Evolutionary conservation across 441 rosid species (phyloP).

Genomic region (Erodium chrysanthum): DNA sequence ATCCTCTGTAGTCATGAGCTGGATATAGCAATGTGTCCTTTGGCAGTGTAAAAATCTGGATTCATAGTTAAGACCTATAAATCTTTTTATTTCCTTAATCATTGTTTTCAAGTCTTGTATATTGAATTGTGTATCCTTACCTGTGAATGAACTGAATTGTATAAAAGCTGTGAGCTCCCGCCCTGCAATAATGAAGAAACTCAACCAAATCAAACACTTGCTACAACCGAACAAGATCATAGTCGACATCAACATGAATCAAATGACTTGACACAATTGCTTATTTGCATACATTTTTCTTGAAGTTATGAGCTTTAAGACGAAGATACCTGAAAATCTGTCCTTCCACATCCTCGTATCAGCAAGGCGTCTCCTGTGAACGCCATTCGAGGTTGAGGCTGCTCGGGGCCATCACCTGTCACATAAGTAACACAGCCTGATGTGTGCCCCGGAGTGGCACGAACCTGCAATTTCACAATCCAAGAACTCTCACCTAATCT

Average conservation of each 20-base stretch:
- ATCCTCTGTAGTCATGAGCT: slow-evolving; percentile 86
- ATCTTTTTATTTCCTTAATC: not conserved
- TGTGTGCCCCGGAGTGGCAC: slow-evolving; percentile 93
- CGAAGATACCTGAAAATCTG: slow-evolving; percentile 78
- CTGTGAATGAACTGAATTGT: slow-evolving; percentile 86
- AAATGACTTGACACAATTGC: no score
- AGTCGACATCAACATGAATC: no score
- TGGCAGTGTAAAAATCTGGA: slow-evolving; percentile 73
- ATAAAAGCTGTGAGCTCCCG: slow-evolving; percentile 69
- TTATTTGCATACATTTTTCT: not conserved
- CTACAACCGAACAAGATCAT: no score
- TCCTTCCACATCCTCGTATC: slow-evolving; percentile 92
- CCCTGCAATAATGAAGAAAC: slow-evolving; percentile 54
- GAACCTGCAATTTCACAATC: slow-evolving; percentile 34
- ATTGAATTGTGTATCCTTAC: slow-evolving; percentile 29
- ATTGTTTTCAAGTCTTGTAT: not conserved
- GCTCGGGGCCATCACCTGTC: slow-evolving; percentile 65
- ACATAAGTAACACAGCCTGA: slow-evolving; percentile 86
- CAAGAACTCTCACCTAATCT: not conserved
- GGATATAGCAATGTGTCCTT: slow-evolving; percentile 80
- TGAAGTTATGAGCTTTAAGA: not conserved
- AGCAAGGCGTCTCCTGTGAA: slow-evolving; percentile 82
- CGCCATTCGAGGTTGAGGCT: slow-evolving; percentile 89
- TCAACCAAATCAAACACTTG: no score
- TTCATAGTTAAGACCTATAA: not conserved